Evolutionary conservation across 2,329 filamentous ascomycete genomes (phyloP), one percentile per base, ranked within the genome.

Genomic region (Pyrenochaeta sp.): DNA sequence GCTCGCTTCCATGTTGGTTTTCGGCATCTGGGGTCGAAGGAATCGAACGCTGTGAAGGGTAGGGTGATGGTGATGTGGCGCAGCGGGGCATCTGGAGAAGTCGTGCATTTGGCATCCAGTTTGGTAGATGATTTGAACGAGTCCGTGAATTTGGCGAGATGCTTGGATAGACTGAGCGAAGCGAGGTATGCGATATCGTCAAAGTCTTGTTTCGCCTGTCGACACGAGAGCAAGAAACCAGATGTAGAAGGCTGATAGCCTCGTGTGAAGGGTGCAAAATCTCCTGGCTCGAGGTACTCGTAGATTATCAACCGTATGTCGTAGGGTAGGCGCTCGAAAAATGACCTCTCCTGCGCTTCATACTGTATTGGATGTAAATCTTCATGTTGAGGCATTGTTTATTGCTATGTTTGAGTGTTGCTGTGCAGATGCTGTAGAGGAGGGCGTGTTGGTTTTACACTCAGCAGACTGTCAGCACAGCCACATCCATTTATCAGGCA

Each of bases 261-360:
- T 13, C 23, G 40, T 11, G 24, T n/a, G 17, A 42, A 20, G 14
- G 40, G 40, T 26, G 40, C 31, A 11, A 19, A 10, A 3, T 30
- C 15, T 6, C 19, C 17, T 9, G 40, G 31, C 28, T 42, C 40
- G 18, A 42, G 23, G 14, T 42, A 36, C 7, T 4, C 13, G 26
- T 36, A 42, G 7, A 42, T 19, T 7, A 36, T 42, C 4, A 27
- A 31, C 7, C 40, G 40, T 19, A 42, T 35, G 13, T 42, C 40
- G 19, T 42, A 42, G 26, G 40, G 40, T 7, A 42, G 31, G 13
- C 13, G 21, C n/a, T 23, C 32, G 31, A 42, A 42, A 15, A 42
- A 30, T 14, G 40, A 30, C n/a, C n/a, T n/a, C n/a, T n/a, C n/a
- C n/a, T n/a, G n/a, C n/a, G n/a, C n/a, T n/a, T n/a, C n/a, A n/a